Evolutionary conservation across 371 early-diverging fungal genomes (phyloP).

Genomic region (Cokeromyces recurvatus): DNA sequence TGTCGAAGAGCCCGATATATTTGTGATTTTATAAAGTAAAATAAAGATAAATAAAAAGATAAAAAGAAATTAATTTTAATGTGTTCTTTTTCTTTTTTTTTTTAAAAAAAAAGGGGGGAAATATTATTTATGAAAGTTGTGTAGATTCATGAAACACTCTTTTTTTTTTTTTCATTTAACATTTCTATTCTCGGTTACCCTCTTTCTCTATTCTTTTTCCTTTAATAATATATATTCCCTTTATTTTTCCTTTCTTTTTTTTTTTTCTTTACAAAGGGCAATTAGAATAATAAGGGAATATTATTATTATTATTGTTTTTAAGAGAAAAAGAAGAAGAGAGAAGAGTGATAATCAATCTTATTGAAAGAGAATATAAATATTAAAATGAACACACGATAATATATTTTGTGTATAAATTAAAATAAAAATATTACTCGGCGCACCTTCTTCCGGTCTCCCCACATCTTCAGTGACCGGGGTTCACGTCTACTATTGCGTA

Average conservation of each 20-base stretch:
- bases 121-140: not conserved
- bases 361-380: too few species aligned
- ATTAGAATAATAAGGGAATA: too few species aligned
- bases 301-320: too few species aligned
- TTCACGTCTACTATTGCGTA: slow-evolving; percentile 28
- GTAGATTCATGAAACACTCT: too few species aligned
- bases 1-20: not conserved
- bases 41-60: not conserved
- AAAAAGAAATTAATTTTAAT: not conserved
- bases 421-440: slow-evolving; percentile 10
- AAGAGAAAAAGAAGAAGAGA: not conserved
- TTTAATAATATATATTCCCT: too few species aligned
- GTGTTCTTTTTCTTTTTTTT: not conserved
- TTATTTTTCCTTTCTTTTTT: too few species aligned
- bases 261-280: too few species aligned
- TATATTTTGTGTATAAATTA: too few species aligned
- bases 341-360: not conserved
- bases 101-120: not conserved
- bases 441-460: slow-evolving; percentile 39
- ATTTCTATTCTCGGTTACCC: too few species aligned
- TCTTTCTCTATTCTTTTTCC: too few species aligned
- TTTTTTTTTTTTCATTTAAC: too few species aligned
- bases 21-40: not conserved
- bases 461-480: slow-evolving; percentile 31
- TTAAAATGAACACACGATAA: too few species aligned